These are phyloP conservation scores for Xanthoparmelia taractica DNA, from an alignment of 495 filamentous ascomycete species.

Conservation along the genomic window DNA sequence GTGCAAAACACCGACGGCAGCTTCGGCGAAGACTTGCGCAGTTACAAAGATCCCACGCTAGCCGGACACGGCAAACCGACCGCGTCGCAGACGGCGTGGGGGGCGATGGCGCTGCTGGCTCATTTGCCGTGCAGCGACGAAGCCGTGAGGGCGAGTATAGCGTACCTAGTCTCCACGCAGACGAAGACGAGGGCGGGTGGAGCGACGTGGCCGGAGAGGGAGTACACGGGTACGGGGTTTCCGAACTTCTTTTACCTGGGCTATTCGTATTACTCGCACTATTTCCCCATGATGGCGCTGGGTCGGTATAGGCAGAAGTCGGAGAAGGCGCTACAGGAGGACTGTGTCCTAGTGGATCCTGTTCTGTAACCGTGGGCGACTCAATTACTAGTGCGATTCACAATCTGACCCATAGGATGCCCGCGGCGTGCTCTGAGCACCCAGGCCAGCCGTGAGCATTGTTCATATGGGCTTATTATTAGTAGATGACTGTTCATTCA, in stretches of 20 bases:
- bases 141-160: slow-evolving; percentile 25
- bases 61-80: slow-evolving; percentile 28
- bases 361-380: too few relatives aligned
- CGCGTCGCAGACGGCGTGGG: slow-evolving; percentile 37
- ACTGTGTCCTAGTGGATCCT: too few relatives aligned
- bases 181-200: slow-evolving; percentile 2
- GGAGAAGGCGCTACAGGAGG: neutral
- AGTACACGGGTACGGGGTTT: slow-evolving; percentile 35
- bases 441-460: too few relatives aligned
- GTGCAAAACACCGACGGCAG: slow-evolving; percentile 35
- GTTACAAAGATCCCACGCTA: slow-evolving; percentile 24
- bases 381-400: too few relatives aligned
- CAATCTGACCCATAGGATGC: too few relatives aligned
- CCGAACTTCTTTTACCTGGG: slow-evolving; percentile 32
- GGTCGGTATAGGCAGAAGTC: slow-evolving; percentile 25
- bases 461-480: too few relatives aligned
- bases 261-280: slow-evolving; percentile 34
- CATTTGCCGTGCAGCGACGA: slow-evolving; percentile 18
- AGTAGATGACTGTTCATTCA: too few relatives aligned
- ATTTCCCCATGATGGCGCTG: slow-evolving; percentile 39
- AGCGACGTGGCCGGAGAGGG: slow-evolving; percentile 28
- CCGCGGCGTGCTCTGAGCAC: too few relatives aligned
- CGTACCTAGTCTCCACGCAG: slow-evolving; percentile 25
- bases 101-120: slow-evolving; percentile 29
- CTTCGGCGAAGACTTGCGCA: slow-evolving; percentile 31